A percentile compares a stretch with the other conserved stretches of the same genome.
Evolutionary conservation across 768 basidiomycete genomes (phyloP).

Genomic region (Amanita thiersii): DNA sequence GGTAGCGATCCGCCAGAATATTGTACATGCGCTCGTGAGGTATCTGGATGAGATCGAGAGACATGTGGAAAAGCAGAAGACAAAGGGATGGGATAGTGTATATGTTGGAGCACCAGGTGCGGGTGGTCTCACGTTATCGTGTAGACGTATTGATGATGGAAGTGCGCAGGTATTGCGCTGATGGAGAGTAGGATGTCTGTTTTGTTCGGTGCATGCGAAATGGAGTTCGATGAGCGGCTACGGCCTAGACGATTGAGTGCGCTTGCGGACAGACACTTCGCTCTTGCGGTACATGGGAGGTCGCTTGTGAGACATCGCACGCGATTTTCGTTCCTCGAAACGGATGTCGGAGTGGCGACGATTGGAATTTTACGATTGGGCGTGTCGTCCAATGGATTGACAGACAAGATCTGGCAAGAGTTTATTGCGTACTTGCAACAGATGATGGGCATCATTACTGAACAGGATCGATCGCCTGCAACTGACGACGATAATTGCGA

Average conservation of each 20-base stretch:
- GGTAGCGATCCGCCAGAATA: constrained; percentile 15
- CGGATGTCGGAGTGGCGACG: constrained; percentile 27
- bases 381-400: constrained; percentile 14
- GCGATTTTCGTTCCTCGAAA: constrained; percentile 31
- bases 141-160: background rate
- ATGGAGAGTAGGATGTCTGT: constrained; percentile 12
- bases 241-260: constrained; percentile 7
- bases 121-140: background rate
- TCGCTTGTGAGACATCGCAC: background rate
- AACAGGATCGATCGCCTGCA: constrained; percentile 14
- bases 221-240: constrained; percentile 1
- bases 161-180: constrained; percentile 9
- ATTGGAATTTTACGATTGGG: constrained; percentile 23
- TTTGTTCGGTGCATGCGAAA: constrained; percentile 1
- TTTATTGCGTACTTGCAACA: constrained; percentile 18
- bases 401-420: constrained; percentile 11
- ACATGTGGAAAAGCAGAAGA: constrained; percentile 9
- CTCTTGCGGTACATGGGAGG: background rate
- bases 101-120: constrained; percentile 21
- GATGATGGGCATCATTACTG: constrained; percentile 15
- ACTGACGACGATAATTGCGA: constrained; percentile 42
- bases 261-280: constrained; percentile 9
- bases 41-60: constrained; percentile 18
- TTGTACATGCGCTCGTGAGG: constrained; percentile 16
- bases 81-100: constrained; percentile 15